phyloP scores from a whole-genome alignment of 306 rosid genomes.

The Cucurbita moschata region DNA sequence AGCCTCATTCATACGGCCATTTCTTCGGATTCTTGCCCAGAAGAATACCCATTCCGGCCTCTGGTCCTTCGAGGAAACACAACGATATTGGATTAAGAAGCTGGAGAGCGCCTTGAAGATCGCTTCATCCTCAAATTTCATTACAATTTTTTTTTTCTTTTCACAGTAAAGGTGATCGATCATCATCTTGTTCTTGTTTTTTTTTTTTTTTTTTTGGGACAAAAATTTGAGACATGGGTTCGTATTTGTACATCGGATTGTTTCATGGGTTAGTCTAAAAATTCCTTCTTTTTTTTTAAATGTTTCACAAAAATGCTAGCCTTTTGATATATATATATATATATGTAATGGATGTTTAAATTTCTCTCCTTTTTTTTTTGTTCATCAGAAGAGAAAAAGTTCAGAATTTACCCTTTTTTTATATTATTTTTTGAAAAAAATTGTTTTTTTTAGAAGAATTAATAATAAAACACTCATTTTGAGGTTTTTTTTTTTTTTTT shows the following conservation, averaged over 20 bases:
- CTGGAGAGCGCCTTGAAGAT: constrained; percentile 46
- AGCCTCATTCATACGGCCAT: constrained; percentile 35
- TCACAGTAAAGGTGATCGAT: neutral
- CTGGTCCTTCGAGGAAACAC: constrained; percentile 94
- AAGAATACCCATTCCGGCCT: constrained; percentile 57
- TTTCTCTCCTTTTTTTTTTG: neutral
- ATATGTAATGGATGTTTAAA: neutral
- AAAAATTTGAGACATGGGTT: neutral
- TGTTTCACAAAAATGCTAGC: neutral
- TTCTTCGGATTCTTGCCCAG: constrained; percentile 72
- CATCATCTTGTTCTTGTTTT: neutral
- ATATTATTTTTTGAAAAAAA: neutral
- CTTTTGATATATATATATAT: neutral
- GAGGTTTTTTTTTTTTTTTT: neutral
- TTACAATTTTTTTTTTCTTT: neutral
- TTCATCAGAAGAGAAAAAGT: neutral
- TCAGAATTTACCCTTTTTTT: neutral
- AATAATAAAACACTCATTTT: neutral
- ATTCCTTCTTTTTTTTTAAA: neutral
- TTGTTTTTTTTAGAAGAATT: neutral
- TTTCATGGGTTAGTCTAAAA: constrained; percentile 4
- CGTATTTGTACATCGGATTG: constrained; percentile 2
- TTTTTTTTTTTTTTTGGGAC: neutral
- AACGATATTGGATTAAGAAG: constrained; percentile 61
- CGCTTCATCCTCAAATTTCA: neutral